phyloP scores from a whole-genome alignment of 192 early-diverging fungal species.

The Coemansia sp. region DNA sequence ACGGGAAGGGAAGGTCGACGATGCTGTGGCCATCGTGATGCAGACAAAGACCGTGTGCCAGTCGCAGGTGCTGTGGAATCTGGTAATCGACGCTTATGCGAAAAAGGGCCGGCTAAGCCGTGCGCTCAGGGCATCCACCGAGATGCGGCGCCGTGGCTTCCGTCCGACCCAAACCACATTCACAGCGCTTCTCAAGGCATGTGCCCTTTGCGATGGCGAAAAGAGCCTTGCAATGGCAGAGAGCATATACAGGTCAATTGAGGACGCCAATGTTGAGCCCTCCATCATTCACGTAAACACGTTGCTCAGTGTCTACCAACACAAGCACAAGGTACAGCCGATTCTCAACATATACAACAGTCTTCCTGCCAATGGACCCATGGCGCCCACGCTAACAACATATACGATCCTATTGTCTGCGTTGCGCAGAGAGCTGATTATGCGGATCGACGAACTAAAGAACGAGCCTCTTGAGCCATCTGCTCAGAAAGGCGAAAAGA shows the following conservation, averaged over 20 bases:
- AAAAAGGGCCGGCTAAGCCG: conserved; percentile 37
- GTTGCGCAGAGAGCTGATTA: conserved; percentile 36
- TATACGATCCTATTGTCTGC: conserved; percentile 41
- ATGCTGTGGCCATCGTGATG: conserved; percentile 54
- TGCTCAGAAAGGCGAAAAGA: neutral
- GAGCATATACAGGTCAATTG: conserved; percentile 25
- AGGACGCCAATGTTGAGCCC: conserved; percentile 13
- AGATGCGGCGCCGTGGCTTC: conserved; percentile 50
- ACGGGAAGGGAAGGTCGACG: conserved; percentile 39
- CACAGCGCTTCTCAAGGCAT: conserved; percentile 45
- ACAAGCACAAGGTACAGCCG: conserved; percentile 28
- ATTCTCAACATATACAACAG: conserved; percentile 27
- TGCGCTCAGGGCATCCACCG: conserved; percentile 41
- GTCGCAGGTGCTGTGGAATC: conserved; percentile 49
- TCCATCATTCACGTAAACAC: conserved; percentile 37
- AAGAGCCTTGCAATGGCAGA: conserved; percentile 36
- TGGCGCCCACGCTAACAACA: conserved; percentile 40
- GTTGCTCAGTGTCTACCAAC: conserved; percentile 43
- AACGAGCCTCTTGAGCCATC: neutral
- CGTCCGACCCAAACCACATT: conserved; percentile 41
- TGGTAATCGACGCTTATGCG: conserved; percentile 50
- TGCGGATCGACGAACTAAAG: conserved; percentile 15
- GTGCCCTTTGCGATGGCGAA: conserved; percentile 29
- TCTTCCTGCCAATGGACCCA: conserved; percentile 21
- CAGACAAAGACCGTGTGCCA: conserved; percentile 37